Base-by-base conservation (phyloP, 139 green algal species). In the Zygnema circumcarinatum region DNA sequence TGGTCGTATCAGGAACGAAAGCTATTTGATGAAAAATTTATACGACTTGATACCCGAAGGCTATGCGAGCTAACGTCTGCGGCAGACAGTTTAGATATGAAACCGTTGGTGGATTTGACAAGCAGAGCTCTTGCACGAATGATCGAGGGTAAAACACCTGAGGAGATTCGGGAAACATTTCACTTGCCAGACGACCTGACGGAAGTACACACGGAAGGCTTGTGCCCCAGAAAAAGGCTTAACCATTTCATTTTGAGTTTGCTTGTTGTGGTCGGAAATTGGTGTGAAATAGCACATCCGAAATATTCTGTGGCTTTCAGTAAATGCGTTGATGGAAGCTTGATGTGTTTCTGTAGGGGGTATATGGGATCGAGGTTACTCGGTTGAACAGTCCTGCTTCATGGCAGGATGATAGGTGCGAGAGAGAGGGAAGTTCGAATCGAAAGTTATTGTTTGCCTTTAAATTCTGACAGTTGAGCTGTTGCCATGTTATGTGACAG, bases 101-200 rank as follows among this genome's bases (percentile, higher is more conserved):
- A 93, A 56, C 88, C 90, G 0, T 89, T 96, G 38, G 94, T 96
- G 53, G 94, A 96, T 47, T 84, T 96, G 20, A 90, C 93, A 16
- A 93, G 84, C 11, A 84, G 93, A 1, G 92, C 92, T 11, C 92
- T 96, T 22, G 94, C 94, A 1, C 87, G 92, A 0, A 85, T 96
- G 82, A 96, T 96, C 1, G 93, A 95, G 84, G 94, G 94, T 82
- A 95, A 95, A 89, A 93, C 86, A 22, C 89, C 94, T 0, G 94
- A 95, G 53, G 78, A 96, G 88, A 93, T 94, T 21, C 87, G 94
- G 0, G 92, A 91, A 25, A 92, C 91, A 0, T 96, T 96, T 68
- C 89, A 94, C 2, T 90, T 96, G 54, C 93, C 94, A 2, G 94
- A 96, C 68, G 94, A 96, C 87, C 86, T 96, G 1, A 95, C 91